Percentiles rank a stretch among this genome's conserved stretches.
These are phyloP conservation scores for Coemansia erecta DNA, from an alignment of 192 early-diverging fungal species.

Conservation along the genomic window DNA sequence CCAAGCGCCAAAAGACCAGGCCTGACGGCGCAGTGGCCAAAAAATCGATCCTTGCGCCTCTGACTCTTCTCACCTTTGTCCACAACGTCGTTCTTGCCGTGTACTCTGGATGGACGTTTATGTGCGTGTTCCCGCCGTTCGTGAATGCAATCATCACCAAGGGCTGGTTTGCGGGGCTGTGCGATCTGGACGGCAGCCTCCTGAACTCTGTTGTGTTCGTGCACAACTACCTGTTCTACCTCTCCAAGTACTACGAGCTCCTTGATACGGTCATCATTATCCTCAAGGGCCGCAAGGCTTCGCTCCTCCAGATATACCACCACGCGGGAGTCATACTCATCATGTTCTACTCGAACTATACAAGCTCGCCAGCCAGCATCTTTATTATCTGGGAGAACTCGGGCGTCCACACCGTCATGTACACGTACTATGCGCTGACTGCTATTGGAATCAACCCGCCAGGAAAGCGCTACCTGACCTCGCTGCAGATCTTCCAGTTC, in stretches of 20 bases:
- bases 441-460: constrained; percentile 69
- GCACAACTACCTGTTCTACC: constrained; percentile 80
- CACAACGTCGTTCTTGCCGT: constrained; percentile 72
- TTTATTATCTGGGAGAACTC: constrained; percentile 77
- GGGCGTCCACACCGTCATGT: constrained; percentile 86
- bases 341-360: constrained; percentile 73
- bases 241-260: constrained; percentile 83
- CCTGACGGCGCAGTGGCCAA: constrained; percentile 1
- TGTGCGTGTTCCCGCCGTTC: constrained; percentile 59
- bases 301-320: constrained; percentile 82
- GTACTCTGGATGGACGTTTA: constrained; percentile 73
- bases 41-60: constrained; percentile 37
- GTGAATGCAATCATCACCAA: constrained; percentile 54
- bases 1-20: constrained; percentile 15
- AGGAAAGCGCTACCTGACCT: constrained; percentile 77
- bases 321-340: constrained; percentile 81
- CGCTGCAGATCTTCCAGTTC: constrained; percentile 85
- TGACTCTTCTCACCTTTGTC: constrained; percentile 72
- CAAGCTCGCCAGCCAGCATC: constrained; percentile 67
- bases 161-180: constrained; percentile 59
- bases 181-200: constrained; percentile 62
- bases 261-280: constrained; percentile 80
- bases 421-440: constrained; percentile 75
- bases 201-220: constrained; percentile 69
- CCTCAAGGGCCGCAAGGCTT: constrained; percentile 65